A percentile compares a stretch with the other conserved stretches of the same genome.
phyloP scores from a whole-genome alignment of 1,139 yeast genomes.

The Lizanozyma gosingica region DNA sequence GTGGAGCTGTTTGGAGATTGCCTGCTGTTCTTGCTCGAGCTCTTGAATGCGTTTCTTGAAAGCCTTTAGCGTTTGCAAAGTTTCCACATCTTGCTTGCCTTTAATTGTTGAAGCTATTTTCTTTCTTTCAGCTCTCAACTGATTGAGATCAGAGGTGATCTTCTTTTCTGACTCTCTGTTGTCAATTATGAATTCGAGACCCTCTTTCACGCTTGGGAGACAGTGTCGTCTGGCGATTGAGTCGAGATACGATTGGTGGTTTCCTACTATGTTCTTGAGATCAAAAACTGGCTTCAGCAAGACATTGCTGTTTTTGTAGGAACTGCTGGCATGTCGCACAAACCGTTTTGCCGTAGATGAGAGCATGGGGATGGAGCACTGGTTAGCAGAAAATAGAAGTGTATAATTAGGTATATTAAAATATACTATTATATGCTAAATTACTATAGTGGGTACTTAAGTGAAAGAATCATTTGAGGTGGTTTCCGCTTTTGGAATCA shows the following conservation, averaged over 20 bases:
- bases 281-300: slow-evolving; percentile 39
- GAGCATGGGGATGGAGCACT: too few species aligned
- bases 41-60: slow-evolving; percentile 22
- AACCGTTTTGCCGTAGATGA: not conserved
- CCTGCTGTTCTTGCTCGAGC: slow-evolving; percentile 26
- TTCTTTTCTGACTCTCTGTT: slow-evolving; percentile 15
- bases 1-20: slow-evolving; percentile 28
- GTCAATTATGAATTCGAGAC: slow-evolving; percentile 22
- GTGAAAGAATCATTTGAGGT: too few species aligned
- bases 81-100: slow-evolving; percentile 4
- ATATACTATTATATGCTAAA: too few species aligned
- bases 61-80: slow-evolving; percentile 9
- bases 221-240: slow-evolving; percentile 42
- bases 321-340: not conserved
- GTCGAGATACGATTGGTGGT: slow-evolving; percentile 28
- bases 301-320: slow-evolving; percentile 14
- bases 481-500: too few species aligned
- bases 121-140: slow-evolving; percentile 21
- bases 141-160: slow-evolving; percentile 15
- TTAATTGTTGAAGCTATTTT: slow-evolving; percentile 9
- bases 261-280: slow-evolving; percentile 33
- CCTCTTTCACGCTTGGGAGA: slow-evolving; percentile 15
- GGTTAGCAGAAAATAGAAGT: too few species aligned
- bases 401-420: too few species aligned
- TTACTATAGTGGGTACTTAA: too few species aligned